A percentile compares a stretch with the other conserved stretches of the same genome.
Conservation (phyloP, 1,284 basidiomycete species). For the Heterobasidion parviporum region DNA sequence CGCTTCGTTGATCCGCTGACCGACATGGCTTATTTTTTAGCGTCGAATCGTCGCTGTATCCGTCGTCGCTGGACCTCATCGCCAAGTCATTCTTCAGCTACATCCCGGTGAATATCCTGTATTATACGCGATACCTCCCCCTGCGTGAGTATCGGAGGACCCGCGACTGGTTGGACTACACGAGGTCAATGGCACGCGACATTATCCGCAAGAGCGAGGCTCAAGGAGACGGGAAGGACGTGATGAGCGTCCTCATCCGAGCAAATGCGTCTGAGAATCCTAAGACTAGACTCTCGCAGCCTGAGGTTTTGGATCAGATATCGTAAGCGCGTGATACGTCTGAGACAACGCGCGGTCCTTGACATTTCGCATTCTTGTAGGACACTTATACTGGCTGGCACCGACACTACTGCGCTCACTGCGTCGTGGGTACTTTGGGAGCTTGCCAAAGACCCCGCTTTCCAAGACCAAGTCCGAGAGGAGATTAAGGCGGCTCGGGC, state of each 20-base stretch:
- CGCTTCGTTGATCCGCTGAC: neutral
- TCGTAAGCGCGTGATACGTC: slow-evolving; percentile 7
- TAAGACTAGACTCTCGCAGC: slow-evolving; percentile 12
- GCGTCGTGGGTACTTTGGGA: slow-evolving; percentile 28
- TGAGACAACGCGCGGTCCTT: neutral
- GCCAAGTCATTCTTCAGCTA: slow-evolving; percentile 18
- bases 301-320: slow-evolving; percentile 22
- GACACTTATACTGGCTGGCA: slow-evolving; percentile 23
- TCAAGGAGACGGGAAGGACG: slow-evolving; percentile 15
- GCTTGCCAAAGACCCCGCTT: slow-evolving; percentile 36
- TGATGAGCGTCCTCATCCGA: slow-evolving; percentile 21
- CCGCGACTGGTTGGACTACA: slow-evolving; percentile 13
- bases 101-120: slow-evolving; percentile 15
- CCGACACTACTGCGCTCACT: slow-evolving; percentile 24
- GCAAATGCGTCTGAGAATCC: slow-evolving; percentile 17
- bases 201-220: slow-evolving; percentile 10
- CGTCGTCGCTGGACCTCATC: slow-evolving; percentile 10
- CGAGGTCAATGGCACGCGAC: slow-evolving; percentile 14
- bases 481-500: slow-evolving; percentile 32
- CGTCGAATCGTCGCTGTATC: slow-evolving; percentile 15
- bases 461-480: slow-evolving; percentile 42
- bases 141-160: slow-evolving; percentile 17
- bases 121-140: slow-evolving; percentile 18
- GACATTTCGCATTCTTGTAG: slow-evolving; percentile 1
- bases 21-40: slow-evolving; percentile 1